phyloP scores from a whole-genome alignment of 306 rosid genomes.

The Malus sieversii region DNA sequence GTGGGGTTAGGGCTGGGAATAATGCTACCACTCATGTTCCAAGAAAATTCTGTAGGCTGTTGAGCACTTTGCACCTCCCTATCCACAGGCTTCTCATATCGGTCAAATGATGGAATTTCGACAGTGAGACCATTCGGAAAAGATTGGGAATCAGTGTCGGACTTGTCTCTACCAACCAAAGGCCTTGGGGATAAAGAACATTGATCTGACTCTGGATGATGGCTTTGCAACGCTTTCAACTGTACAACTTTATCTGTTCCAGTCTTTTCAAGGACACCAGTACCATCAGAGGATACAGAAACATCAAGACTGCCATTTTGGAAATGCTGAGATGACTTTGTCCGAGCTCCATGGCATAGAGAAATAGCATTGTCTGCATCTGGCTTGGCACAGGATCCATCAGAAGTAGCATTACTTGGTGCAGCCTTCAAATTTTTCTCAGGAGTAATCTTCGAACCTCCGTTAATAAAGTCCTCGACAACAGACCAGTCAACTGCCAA shows the following conservation, averaged over 20 bases:
- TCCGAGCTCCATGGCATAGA: conserved; percentile 19
- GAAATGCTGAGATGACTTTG: conserved; percentile 17
- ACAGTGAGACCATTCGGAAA: conserved; percentile 43
- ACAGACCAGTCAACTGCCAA: conserved; percentile 26
- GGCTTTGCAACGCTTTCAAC: conserved; percentile 25
- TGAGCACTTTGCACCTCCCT: conserved; percentile 39
- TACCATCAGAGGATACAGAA: conserved; percentile 32
- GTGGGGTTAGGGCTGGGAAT: conserved; percentile 68
- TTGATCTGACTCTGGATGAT: conserved; percentile 27
- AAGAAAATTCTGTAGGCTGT: conserved; percentile 44
- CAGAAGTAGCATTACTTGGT: conserved; percentile 26
- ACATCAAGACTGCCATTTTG: conserved; percentile 18
- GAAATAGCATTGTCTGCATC: conserved; percentile 24
- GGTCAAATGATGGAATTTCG: conserved; percentile 54
- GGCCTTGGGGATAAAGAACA: conserved; percentile 25
- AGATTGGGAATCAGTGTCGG: conserved; percentile 36
- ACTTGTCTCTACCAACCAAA: conserved; percentile 32
- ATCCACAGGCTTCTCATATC: conserved; percentile 41
- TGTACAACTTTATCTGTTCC: conserved; percentile 21
- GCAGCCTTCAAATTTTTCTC: conserved; percentile 27
- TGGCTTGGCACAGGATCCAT: conserved; percentile 28
- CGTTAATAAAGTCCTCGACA: conserved; percentile 28
- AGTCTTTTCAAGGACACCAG: conserved; percentile 25
- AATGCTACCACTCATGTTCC: conserved; percentile 49
- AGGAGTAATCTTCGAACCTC: conserved; percentile 20